Base-by-base conservation (phyloP, 2,329 filamentous ascomycete species). In the Berkeleyomyces rouxiae region DNA sequence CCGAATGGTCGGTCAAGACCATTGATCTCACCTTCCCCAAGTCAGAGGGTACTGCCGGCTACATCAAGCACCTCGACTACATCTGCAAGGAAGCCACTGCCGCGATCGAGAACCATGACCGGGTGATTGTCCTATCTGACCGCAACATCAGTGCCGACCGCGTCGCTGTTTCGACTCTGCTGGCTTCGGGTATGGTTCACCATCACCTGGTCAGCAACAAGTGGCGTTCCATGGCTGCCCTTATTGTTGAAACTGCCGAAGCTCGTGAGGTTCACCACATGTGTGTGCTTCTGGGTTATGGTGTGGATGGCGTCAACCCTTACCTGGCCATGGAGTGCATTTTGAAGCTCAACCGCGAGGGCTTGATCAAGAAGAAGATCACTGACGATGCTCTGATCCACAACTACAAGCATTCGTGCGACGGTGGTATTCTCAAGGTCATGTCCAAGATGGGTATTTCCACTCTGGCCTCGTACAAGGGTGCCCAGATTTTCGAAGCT, bases 361-460 rank as follows among this genome's bases (percentile, higher is more conserved):
- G 88, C 60, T 78, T 96, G 66, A 95, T 96, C 73, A 87, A 90
- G 73, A 96, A 95, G 81, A 87, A 93, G 73, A 78, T 96, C 51
- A 82, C 81, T 23, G 83, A 93, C 64, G 86, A 95, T 65, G 81
- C 85, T 69, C 83, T 96, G 63, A 91, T 96, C 68, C 84, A 86
- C 69, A 97, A 97, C 78, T 97, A 96, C 81, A 95, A 95, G 77
- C 88, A 95, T 74, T 96, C 92, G 66, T 92, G 88, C 69, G 91
- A 96, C 68, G 92, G 92, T 70, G 92, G 92, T 77, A 96, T 97
- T 67, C 79, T 97, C 67, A 97, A 97, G 76, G 92, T 97, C 72
- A 97, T 97, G 92, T 93, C 87, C 74, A 97, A 97, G 80, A 97
- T 97, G 92, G 92, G 92, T 77, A 97, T 97, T 67, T 96, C 92